Evolutionary conservation across 176 grass and related monocot species (phyloP).

Genomic region (Phragmites australis): DNA sequence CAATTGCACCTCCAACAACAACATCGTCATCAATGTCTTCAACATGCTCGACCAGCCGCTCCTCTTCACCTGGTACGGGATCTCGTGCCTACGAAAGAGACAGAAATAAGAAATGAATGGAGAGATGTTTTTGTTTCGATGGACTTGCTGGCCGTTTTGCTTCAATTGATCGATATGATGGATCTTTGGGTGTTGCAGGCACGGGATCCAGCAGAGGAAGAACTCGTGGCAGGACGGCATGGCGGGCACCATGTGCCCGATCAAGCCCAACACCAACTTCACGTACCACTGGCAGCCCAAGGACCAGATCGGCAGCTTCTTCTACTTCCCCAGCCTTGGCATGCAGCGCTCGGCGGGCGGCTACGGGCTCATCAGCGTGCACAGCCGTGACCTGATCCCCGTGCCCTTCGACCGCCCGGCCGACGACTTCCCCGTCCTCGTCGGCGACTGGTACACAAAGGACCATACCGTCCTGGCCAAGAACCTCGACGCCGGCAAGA

Average conservation of each 20-base stretch:
- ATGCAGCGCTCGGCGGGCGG: constrained; percentile 80
- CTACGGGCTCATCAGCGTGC: constrained; percentile 68
- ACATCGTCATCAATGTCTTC: constrained; percentile 88
- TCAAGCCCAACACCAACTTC: constrained; percentile 74
- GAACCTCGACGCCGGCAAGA: constrained; percentile 66
- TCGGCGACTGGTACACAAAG: constrained; percentile 88
- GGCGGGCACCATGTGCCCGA: constrained; percentile 79
- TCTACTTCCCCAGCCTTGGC: constrained; percentile 83
- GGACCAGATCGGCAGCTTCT: constrained; percentile 96
- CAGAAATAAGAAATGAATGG: too few species aligned
- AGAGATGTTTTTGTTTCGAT: too few species aligned
- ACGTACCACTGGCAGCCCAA: constrained; percentile 91
- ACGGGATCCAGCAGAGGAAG: constrained; percentile 93
- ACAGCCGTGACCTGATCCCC: constrained; percentile 89
- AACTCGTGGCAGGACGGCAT: constrained; percentile 89
- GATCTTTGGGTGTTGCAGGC: constrained; percentile 39
- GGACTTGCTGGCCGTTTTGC: neutral
- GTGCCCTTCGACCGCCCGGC: constrained; percentile 71
- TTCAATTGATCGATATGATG: neutral
- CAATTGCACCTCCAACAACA: constrained; percentile 94
- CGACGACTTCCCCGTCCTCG: constrained; percentile 60
- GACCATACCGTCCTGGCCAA: constrained; percentile 60
- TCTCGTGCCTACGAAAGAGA: neutral
- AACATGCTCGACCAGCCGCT: constrained; percentile 85
- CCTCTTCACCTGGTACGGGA: constrained; percentile 70